phyloP scores from a whole-genome alignment of 768 basidiomycete genomes.

The Amanita polypyramis region DNA sequence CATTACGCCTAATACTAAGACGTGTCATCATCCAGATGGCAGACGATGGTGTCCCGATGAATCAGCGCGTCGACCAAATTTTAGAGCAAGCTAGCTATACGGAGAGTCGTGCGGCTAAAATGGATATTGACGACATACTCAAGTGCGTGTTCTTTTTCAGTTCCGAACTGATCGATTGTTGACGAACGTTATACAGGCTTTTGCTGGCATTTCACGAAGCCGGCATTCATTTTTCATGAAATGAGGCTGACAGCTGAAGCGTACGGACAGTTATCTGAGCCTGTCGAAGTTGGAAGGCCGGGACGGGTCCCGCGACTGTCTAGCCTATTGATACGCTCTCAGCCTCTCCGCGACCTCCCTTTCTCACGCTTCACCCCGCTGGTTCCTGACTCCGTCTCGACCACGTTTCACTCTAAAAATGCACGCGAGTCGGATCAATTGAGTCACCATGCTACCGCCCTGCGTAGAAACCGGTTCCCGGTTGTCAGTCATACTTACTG shows the following conservation, averaged over 20 bases:
- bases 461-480: no score
- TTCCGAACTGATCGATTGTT: not conserved
- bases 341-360: not conserved
- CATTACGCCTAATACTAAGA: not conserved
- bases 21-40: slow-evolving; percentile 36
- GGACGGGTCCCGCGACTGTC: not conserved
- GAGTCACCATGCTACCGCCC: not conserved
- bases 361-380: not conserved
- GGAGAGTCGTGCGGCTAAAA: slow-evolving; percentile 81
- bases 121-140: slow-evolving; percentile 86
- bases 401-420: not conserved
- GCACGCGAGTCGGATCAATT: not conserved
- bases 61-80: slow-evolving; percentile 60
- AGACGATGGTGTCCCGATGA: slow-evolving; percentile 62
- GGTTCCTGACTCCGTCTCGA: slow-evolving; percentile 1
- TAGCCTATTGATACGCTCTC: no score
- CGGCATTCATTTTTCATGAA: slow-evolving; percentile 63
- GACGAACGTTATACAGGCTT: slow-evolving; percentile 28
- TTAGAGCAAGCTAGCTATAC: slow-evolving; percentile 60
- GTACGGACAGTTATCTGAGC: not conserved
- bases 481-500: not conserved
- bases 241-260: not conserved
- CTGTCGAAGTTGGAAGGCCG: not conserved
- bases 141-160: slow-evolving; percentile 41
- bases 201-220: slow-evolving; percentile 66